Percentiles rank a stretch among this genome's conserved stretches.
Evolutionary conservation across 805 yeast species (phyloP).

Genomic region (Tetrapisispora phaffii): DNA sequence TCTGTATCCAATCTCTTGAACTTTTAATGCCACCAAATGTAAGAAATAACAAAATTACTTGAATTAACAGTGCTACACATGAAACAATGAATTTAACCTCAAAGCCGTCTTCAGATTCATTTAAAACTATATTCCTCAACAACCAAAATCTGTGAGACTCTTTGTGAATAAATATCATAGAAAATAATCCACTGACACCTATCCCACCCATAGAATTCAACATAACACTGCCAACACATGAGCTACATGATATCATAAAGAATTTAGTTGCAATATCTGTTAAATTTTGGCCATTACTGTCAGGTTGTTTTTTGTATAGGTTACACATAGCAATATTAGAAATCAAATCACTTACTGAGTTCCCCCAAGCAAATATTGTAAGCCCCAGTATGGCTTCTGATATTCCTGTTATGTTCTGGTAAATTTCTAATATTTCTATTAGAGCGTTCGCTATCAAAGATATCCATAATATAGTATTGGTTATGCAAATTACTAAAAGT

Average conservation of each 20-base stretch:
- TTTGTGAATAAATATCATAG: conserved; percentile 21
- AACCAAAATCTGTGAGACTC: conserved; percentile 17
- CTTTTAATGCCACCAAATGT: conserved; percentile 13
- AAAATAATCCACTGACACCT: conserved; percentile 62
- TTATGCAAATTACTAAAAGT: conserved; percentile 19
- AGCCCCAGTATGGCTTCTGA: conserved; percentile 82
- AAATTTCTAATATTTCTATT: conserved; percentile 28
- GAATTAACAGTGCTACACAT: conserved; percentile 16
- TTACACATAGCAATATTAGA: conserved; percentile 76
- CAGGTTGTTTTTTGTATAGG: conserved; percentile 31
- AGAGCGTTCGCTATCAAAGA: conserved; percentile 28
- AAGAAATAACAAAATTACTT: conserved; percentile 11
- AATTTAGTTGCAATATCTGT: conserved; percentile 41
- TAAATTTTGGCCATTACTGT: conserved; percentile 10
- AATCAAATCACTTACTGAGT: conserved; percentile 83
- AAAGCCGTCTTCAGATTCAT: conserved; percentile 5
- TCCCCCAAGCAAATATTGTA: conserved; percentile 90
- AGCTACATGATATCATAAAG: conserved; percentile 84
- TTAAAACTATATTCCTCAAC: conserved; percentile 15
- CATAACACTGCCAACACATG: conserved; percentile 90
- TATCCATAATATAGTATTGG: conserved; percentile 27
- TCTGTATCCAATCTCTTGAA: conserved; percentile 7
- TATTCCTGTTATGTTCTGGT: conserved; percentile 31
- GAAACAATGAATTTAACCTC: conserved; percentile 21
- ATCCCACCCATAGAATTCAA: conserved; percentile 71